Conservation (phyloP, 768 basidiomycete species). For the Saitozyma podzolica region DNA sequence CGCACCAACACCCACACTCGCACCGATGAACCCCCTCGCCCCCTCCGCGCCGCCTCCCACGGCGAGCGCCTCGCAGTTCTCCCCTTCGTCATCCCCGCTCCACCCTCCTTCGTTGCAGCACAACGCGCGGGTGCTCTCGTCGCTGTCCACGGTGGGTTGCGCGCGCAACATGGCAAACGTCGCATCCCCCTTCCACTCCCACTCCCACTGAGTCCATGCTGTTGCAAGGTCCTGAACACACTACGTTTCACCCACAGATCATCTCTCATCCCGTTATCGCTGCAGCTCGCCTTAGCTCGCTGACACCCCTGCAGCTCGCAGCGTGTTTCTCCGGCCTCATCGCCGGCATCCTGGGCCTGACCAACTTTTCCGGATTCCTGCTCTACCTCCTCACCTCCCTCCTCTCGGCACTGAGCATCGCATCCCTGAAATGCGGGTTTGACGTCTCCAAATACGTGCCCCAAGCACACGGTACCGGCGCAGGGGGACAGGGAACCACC, state of each 20-base stretch:
- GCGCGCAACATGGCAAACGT: too few relatives aligned
- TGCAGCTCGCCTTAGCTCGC: not conserved
- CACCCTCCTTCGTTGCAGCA: conserved; percentile 47
- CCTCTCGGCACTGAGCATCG: conserved; percentile 66
- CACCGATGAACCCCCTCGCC: conserved; percentile 30
- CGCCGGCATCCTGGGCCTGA: conserved; percentile 83
- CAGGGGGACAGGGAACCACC: not conserved
- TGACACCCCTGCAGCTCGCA: conserved; percentile 55
- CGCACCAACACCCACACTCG: too few relatives aligned
- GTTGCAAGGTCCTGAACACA: not conserved
- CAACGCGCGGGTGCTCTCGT: conserved; percentile 43
- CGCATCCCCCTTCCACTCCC: too few relatives aligned
- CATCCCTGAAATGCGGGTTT: conserved; percentile 69
- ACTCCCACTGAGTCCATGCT: not conserved
- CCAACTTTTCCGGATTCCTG: conserved; percentile 78
- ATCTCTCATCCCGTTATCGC: too few relatives aligned
- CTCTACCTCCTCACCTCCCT: conserved; percentile 71
- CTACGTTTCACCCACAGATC: too few relatives aligned
- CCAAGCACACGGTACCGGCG: conserved; percentile 25
- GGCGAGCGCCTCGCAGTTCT: conserved; percentile 23
- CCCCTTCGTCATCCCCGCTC: conserved; percentile 39
- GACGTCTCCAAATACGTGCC: conserved; percentile 39
- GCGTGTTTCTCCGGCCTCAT: conserved; percentile 82
- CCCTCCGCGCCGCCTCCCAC: conserved; percentile 26
- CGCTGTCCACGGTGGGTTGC: conserved; percentile 41